Percentiles rank a stretch among this genome's conserved stretches.
phyloP scores from a whole-genome alignment of 2,329 filamentous ascomycete genomes.

The Ceratocystis ficicola region DNA sequence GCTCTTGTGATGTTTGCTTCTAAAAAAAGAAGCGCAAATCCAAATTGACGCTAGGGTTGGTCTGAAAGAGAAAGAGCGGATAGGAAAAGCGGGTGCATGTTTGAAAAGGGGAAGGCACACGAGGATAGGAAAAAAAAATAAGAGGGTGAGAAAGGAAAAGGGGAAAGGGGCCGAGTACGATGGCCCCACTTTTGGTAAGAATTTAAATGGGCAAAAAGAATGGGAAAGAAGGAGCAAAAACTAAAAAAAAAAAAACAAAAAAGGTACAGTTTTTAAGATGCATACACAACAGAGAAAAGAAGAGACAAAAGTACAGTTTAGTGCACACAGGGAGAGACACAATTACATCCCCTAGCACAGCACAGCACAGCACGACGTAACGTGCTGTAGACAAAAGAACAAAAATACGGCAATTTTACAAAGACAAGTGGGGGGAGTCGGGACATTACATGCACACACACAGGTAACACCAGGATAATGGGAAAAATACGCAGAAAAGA shows the following conservation, averaged over 20 bases:
- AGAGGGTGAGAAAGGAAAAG: background rate
- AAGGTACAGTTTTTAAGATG: background rate
- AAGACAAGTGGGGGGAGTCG: no score
- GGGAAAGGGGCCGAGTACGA: background rate
- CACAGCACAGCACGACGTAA: background rate
- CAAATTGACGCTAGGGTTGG: background rate
- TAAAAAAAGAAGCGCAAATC: conserved; percentile 3
- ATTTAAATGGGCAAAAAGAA: background rate
- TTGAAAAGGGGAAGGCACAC: conserved; percentile 4
- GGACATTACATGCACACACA: background rate
- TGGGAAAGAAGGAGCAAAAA: background rate
- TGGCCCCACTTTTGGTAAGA: background rate
- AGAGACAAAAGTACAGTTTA: background rate
- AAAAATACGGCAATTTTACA: no score
- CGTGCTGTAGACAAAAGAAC: background rate
- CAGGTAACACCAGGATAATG: background rate
- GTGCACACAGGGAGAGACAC: conserved; percentile 6
- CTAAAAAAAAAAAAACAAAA: background rate
- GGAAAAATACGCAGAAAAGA: background rate
- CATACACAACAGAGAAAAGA: background rate
- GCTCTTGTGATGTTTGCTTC: background rate
- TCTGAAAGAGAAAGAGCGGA: background rate
- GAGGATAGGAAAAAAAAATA: background rate
- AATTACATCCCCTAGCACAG: background rate
- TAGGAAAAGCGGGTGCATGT: background rate